Base-by-base conservation (phyloP, 495 filamentous ascomycete species). In the Geoglossum glabrum region DNA sequence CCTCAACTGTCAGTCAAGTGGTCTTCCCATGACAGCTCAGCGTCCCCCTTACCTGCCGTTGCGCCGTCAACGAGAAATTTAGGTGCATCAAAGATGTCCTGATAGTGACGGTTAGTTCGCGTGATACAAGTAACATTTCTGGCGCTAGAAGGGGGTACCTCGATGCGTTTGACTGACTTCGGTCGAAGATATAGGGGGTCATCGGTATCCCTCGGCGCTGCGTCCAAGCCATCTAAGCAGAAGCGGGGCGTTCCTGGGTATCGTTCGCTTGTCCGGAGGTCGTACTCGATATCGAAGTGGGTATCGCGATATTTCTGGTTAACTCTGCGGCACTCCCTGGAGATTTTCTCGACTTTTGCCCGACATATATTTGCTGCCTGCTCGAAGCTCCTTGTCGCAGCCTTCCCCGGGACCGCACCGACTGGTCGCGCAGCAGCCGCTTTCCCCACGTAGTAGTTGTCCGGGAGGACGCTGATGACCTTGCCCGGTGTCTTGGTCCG, bases 261-360 rank as follows among this genome's bases (percentile, higher is more conserved):
- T 17, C 15, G 21, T 15, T 1, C 46, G 26, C 46, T 50, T 2
- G 6, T 15, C 4, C 46, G 46, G 9, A 50, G 46, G 64, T 93
- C 89, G 56, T 77, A 73, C 63, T 89, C 85, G 54, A 96, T 82
- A 66, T 95, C 86, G 65, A 95, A 95, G 68, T 90, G 81, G 27
- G 83, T 79, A 69, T 96, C 90, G 3, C 83, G 78, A 64, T 95
- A 96, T 67, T 90, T 94, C 65, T 87, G 82, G 67, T 96, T 95
- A 59, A 92, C 73, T 9, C 86, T 76, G 26, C 80, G 73, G 67
- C 89, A 95, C 68, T 95, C 88, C 61, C 75, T 80, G 9, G 84
- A 79, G 64, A 95, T 94, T 63, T 86, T 83, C 33, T 78, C 79
- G 6, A 95, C 89, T 55, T 88, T 87, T 47, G 73, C 74, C 57